Base-by-base conservation (phyloP, 2,329 filamentous ascomycete species). In the Cercospora canescens region DNA sequence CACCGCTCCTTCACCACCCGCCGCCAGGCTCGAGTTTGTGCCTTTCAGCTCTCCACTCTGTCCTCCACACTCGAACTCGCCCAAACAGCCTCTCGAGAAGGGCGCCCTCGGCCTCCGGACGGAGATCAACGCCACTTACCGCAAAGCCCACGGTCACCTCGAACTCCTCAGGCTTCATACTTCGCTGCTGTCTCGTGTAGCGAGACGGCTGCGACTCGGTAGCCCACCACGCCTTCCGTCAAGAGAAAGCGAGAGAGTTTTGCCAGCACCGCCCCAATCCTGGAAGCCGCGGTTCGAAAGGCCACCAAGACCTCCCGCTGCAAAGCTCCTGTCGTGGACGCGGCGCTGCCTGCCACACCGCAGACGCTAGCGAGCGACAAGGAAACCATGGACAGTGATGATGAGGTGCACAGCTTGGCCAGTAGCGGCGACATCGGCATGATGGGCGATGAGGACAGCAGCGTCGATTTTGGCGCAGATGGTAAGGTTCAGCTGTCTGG, bases 381-480 rank as follows among this genome's bases (percentile, higher is more conserved):
- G 58, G 52, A 54, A 35, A 54, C 32, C 26, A 97, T 97, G 94
- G 93, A 97, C 82, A 97, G 94, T 8, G 94, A 98, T 74, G 93
- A 97, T 76, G 94, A 97, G 67, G 94, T 94, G 79, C 91, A 95
- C 86, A 96, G 91, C 73, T 88, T 89, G 76, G 85, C 89, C 73
- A 96, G 91, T 76, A 89, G 91, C 70, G 87, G 87, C 67, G 85
- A 72, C 39, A 67, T 70, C 30, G 86, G 91, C 69, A 91, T 93
- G 74, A 55, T 65, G 54, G 66, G 91, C 72, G 91, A 94, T 74
- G 70, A 65, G 18, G 67, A 91, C 72, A 93, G 92, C 62, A 92
- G 93, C 73, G 89, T 76, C 62, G 79, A 78, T 65, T 75, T 83
- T 61, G 81, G 77, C 63, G 74, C 71, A 30, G 81, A 78, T 35